A percentile compares a stretch with the other conserved stretches of the same genome.
Evolutionary conservation across 116 monocot genomes (phyloP).

Genomic region (Cymodocea nodosa): DNA sequence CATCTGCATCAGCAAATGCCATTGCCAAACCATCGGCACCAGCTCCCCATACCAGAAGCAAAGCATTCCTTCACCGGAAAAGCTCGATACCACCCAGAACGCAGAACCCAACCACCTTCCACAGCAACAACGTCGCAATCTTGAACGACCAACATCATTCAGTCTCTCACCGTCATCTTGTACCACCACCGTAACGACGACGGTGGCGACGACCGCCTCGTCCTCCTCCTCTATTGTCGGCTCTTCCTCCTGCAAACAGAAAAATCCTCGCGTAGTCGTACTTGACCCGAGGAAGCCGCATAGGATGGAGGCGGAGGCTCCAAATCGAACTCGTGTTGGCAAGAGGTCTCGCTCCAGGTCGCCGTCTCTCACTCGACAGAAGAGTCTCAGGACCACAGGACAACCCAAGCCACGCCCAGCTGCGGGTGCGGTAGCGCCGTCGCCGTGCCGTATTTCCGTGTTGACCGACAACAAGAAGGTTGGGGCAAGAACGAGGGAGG

Average conservation of each 20-base stretch:
- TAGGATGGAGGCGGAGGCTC: not conserved
- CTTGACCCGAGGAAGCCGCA: not conserved
- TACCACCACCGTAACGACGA: not conserved
- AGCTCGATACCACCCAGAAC: too few relatives aligned
- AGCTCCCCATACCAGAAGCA: not conserved
- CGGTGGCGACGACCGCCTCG: too few relatives aligned
- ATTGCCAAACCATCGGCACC: not conserved
- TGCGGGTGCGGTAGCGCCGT: not conserved
- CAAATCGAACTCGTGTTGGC: not conserved
- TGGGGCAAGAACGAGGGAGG: not conserved
- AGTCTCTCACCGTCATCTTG: not conserved
- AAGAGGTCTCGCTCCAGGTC: not conserved
- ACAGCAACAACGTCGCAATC: not conserved
- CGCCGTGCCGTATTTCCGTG: not conserved
- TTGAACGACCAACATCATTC: not conserved
- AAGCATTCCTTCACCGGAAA: not conserved
- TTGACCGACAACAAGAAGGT: not conserved
- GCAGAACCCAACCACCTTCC: not conserved
- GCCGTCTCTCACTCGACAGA: not conserved
- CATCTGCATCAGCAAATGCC: conserved; percentile 3
- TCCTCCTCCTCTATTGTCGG: not conserved
- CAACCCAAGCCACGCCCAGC: not conserved
- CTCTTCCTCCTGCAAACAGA: not conserved
- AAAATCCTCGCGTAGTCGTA: not conserved
- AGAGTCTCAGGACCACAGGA: not conserved